Evolutionary conservation across 2,329 filamentous ascomycete genomes (phyloP), one percentile per base, ranked within the genome.

Genomic region (Pseudocercospora eumusae): DNA sequence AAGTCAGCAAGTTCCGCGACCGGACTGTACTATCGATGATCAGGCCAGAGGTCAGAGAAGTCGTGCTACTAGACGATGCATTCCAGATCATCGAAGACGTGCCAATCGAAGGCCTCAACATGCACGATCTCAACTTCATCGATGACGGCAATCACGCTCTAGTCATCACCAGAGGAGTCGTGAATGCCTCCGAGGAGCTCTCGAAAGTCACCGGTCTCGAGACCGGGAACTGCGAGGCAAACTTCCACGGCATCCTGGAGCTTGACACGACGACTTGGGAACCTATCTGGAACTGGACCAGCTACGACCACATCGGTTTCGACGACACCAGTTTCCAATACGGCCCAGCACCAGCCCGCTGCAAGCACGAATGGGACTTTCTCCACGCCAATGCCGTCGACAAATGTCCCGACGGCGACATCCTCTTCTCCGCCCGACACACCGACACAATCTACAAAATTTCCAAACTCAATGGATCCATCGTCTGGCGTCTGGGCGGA

Each of bases 341-440:
- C 42, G 60, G 53, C 8, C 28, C 36, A 2, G 56, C 53, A 18
- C 45, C 45, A 4, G n/a, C 23, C n/a, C 44, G 57, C 6, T 65
- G 63, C 31, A 50, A 59, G 21, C 49, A 56, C 28, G 60, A 50
- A 28, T 63, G 61, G 61, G 61, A 63, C 33, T 63, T 56, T 20
- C 31, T 63, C 21, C 61, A 63, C 25, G 44, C 55, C 25, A 63
- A 64, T 21, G 80, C 81, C 44, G 71, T 85, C 31, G 81, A 83
- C 68, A 83, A 83, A 68, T 61, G 61, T 11, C 64, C 70, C 0
- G 68, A 77, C 0, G 81, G 81, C 2, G 79, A 84, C 66, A 85
- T 82, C 60, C 69, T 85, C 6, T 75, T 86, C 28, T 85, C 82
- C 0, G 77, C 78, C 1, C 78, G 82, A 2, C 77, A 83, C 67